Evolutionary conservation across 768 basidiomycete species (phyloP), one percentile per base, ranked within the genome.

Genomic region (Cystobasidium tubakii): DNA sequence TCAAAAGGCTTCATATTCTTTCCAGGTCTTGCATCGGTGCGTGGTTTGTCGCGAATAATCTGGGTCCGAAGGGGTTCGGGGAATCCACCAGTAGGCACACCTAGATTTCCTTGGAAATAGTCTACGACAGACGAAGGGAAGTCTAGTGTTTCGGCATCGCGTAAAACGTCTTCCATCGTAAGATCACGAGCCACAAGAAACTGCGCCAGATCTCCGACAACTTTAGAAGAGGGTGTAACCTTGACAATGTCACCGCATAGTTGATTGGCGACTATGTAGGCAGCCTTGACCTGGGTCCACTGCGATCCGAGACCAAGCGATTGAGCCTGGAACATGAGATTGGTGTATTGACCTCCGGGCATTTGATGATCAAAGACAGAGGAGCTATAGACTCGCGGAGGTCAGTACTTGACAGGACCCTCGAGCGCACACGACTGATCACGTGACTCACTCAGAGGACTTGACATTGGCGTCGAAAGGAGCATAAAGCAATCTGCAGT

Each of bases 331-430:
- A 98, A 99, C 90, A 77, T 63, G 36, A 82, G 71, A 80, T 83
- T 83, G 77, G 82, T 82, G 81, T 83, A 77, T 70, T 78, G 66
- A 29, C 63, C 74, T 29, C 29, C 96, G 67, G 95, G 95, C 96
- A 99, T 98, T 83, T 96, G 94, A 82, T 97, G 95, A 80, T 93
- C 93, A 81, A 97, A 99, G 66, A 98, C 94, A 82, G 91, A 92
- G 21, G 90, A 84, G 77, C 66, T 67, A 31, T 93, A 92, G 88
- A 50, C 15, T 6, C 6, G 15, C 15, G 6, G 46, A 21, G 9
- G 46, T 50, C 46, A 50, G 46, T 50, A 50, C 21, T 15, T 15
- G 46, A 50, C n/a, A n/a, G 21, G 21, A n/a, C 21, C 46, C 3
- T n/a, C n/a, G n/a, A n/a, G n/a, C n/a, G n/a, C n/a, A n/a, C n/a